phyloP scores from a whole-genome alignment of 2,329 filamentous ascomycete species.

The Penicillium sp. region DNA sequence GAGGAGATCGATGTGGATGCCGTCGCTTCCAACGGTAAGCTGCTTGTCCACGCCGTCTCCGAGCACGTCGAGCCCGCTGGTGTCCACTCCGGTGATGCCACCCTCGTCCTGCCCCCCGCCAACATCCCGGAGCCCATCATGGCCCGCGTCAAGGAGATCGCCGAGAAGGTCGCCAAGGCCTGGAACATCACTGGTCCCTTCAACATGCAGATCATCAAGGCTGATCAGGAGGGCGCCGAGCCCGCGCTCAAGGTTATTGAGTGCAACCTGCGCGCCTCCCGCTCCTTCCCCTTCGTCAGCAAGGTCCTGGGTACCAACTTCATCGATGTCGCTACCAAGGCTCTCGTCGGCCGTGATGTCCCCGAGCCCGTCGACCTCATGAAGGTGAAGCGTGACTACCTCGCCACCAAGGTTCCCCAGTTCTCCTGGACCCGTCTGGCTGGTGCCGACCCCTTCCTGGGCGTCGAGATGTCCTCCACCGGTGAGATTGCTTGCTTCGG shows the following conservation, averaged over 20 bases:
- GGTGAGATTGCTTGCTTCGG: constrained; percentile 99
- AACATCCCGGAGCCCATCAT: constrained; percentile 75
- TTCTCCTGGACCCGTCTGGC: constrained; percentile 99
- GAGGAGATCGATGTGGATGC: constrained; percentile 96
- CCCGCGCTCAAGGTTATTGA: constrained; percentile 91
- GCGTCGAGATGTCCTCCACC: constrained; percentile 95
- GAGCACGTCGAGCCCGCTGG: constrained; percentile 97
- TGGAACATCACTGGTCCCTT: constrained; percentile 98
- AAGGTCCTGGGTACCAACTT: constrained; percentile 97
- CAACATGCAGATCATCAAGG: constrained; percentile 99
- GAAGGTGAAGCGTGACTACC: constrained; percentile 81
- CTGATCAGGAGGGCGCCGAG: constrained; percentile 69
- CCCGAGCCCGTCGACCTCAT: constrained; percentile 86
- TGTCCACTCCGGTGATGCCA: constrained; percentile 97
- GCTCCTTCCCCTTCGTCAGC: constrained; percentile 97
- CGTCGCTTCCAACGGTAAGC: constrained; percentile 79
- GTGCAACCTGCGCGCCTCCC: constrained; percentile 94
- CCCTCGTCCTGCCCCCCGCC: constrained; percentile 82
- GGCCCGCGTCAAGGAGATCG: constrained; percentile 90
- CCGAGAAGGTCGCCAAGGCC: constrained; percentile 91
- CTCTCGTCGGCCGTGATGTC: constrained; percentile 79
- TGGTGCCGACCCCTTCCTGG: constrained; percentile 93
- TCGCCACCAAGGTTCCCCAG: constrained; percentile 96
- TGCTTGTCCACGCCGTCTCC: constrained; percentile 86
- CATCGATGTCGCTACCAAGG: constrained; percentile 91